Evolutionary conservation across 768 basidiomycete genomes (phyloP), one percentile per base, ranked within the genome.

Genomic region (Serendipita sp.): DNA sequence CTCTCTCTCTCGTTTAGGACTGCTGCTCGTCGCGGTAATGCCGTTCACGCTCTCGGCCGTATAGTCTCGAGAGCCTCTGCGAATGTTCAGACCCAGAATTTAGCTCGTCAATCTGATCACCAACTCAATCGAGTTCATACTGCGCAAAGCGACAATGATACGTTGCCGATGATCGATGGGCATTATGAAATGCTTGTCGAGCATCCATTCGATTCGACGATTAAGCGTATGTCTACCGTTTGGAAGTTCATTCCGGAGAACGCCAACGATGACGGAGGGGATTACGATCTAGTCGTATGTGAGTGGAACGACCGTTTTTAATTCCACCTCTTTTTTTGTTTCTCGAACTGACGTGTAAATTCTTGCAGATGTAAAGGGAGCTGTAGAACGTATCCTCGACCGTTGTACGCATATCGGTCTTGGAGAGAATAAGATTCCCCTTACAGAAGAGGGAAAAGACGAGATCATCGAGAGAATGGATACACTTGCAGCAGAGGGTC

Each of bases 341-440:
- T 24, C 24, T 24, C 24, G 48, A 51, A 51, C 24, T 24, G 24
- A 24, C 24, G 24, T 24, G 24, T 8, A 60, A n/a, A 5, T n/a
- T 16, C 7, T 7, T 53, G 48, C 32, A 60, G 56, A 72, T 41
- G 68, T 73, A 65, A 75, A 75, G 64, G 75, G 75, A n/a, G 75
- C 75, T 70, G 74, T 77, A 46, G 81, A 83, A 69, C 75, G 76
- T 7, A 71, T 85, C 18, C 71, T 85, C 46, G 80, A 80, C n/a
- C 72, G 76, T 13, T 82, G 81, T 66, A 69, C 67, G n/a, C 53
- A 67, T 24, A 67, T 76, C 30, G 71, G 71, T 16, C 67, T 68
- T 37, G 70, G 66, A 13, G 68, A 69, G 1, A 68, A 68, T 18
- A 66, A 67, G 28, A 68, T 70, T 64, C 46, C 63, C 0, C 66